Percentiles rank a stretch among this genome's conserved stretches.
phyloP scores from a whole-genome alignment of 2,329 filamentous ascomycete genomes.

The Aspergillus versicolor region DNA sequence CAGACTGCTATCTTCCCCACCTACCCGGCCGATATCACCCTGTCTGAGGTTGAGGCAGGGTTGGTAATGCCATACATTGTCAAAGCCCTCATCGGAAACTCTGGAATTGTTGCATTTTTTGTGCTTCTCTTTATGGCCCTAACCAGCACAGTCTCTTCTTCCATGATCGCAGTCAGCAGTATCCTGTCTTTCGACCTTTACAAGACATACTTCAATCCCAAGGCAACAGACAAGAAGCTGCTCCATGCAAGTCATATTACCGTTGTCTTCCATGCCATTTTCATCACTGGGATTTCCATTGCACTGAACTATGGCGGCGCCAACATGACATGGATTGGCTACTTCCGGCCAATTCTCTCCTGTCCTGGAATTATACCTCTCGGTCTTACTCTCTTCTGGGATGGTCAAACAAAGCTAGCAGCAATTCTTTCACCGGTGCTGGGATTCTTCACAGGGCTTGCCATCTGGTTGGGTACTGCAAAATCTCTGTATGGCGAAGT shows the following conservation, averaged over 20 bases:
- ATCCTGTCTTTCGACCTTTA: conserved; percentile 54
- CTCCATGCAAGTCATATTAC: conserved; percentile 49
- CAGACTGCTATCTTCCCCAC: conserved; percentile 48
- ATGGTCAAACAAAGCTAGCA: conserved; percentile 46
- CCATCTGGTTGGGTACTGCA: conserved; percentile 46
- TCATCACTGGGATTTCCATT: conserved; percentile 50
- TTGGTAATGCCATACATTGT: conserved; percentile 51
- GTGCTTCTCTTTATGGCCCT: conserved; percentile 54
- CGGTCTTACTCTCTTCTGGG: conserved; percentile 47
- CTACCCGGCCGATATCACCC: conserved; percentile 44
- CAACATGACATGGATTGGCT: conserved; percentile 49
- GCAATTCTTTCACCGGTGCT: conserved; percentile 40
- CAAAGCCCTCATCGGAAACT: conserved; percentile 45
- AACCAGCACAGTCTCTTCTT: conserved; percentile 51
- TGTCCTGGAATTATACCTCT: conserved; percentile 49
- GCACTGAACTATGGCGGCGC: conserved; percentile 51
- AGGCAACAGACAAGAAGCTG: conserved; percentile 43
- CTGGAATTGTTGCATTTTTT: conserved; percentile 46
- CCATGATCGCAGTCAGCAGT: conserved; percentile 53
- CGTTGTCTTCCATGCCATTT: conserved; percentile 48
- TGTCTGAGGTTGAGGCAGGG: conserved; percentile 43
- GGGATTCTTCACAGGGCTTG: conserved; percentile 45
- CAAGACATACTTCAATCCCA: conserved; percentile 51
- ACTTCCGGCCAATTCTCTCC: conserved; percentile 43
- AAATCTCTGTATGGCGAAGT: conserved; percentile 42